Conservation (phyloP, 1,284 basidiomycete species). For the Puccinia triticina region DNA sequence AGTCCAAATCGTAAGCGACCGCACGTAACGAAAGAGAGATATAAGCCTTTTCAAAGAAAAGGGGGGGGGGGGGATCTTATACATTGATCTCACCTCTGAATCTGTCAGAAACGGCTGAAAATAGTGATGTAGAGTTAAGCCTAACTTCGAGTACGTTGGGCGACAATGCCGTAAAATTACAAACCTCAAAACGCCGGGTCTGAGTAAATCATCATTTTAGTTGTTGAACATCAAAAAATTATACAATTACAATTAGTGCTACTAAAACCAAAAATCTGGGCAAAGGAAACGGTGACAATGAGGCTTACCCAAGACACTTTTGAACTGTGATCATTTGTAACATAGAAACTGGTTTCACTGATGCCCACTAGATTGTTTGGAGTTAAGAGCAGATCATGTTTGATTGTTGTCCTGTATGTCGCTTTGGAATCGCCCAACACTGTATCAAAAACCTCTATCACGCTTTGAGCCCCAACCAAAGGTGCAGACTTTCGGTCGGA, state of each 20-base stretch:
- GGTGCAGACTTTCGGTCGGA: conserved; percentile 1
- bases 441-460: conserved; percentile 47
- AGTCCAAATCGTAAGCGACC: background rate
- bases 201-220: conserved; percentile 10
- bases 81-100: conserved; percentile 15
- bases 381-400: conserved; percentile 29
- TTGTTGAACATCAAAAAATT: background rate
- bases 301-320: conserved; percentile 36
- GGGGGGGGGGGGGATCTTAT: too few relatives aligned
- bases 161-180: background rate
- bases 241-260: background rate
- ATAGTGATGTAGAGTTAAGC: background rate
- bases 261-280: background rate
- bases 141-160: background rate
- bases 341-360: conserved; percentile 28
- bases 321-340: conserved; percentile 39
- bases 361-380: conserved; percentile 47
- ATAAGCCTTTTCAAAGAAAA: background rate
- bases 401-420: conserved; percentile 24
- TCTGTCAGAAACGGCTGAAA: conserved; percentile 7
- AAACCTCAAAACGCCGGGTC: conserved; percentile 40
- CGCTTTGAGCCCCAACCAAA: conserved; percentile 33
- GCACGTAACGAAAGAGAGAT: background rate
- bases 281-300: background rate
- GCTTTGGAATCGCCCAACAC: conserved; percentile 29